phyloP scores from a whole-genome alignment of 306 rosid species.

The Inga leiocalycina region DNA sequence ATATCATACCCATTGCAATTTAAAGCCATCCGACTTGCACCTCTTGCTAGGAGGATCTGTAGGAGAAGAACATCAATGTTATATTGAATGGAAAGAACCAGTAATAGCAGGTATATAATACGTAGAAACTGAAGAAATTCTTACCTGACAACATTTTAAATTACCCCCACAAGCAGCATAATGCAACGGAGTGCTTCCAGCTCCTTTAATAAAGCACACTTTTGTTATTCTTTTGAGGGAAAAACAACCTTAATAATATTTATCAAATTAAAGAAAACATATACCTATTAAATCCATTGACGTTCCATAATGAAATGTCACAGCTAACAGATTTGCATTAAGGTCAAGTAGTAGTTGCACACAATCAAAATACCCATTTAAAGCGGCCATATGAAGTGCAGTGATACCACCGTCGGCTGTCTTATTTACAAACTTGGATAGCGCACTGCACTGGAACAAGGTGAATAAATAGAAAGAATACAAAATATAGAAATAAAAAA shows the following conservation, averaged over 20 bases:
- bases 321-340: conserved; percentile 65
- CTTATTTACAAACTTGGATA: conserved; percentile 90
- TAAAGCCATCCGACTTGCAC: conserved; percentile 72
- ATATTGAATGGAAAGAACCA: conserved; percentile 28
- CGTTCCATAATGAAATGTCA: conserved; percentile 86
- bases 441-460: conserved; percentile 83
- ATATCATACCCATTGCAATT: conserved; percentile 90
- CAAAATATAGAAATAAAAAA: conserved; percentile 33
- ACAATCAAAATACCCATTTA: conserved; percentile 87
- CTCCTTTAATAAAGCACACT: conserved; percentile 58
- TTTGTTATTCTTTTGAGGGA: conserved; percentile 15
- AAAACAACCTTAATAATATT: conserved; percentile 28
- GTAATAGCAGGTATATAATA: conserved; percentile 6
- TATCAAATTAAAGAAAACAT: conserved; percentile 13
- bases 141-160: conserved; percentile 95
- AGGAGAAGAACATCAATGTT: conserved; percentile 33
- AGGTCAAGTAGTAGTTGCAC: conserved; percentile 91
- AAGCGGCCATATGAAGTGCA: conserved; percentile 95
- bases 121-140: conserved; percentile 29
- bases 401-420: conserved; percentile 96
- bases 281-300: conserved; percentile 96
- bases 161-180: conserved; percentile 99
- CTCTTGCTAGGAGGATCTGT: conserved; percentile 88
- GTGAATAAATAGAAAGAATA: conserved; percentile 66
- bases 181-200: conserved; percentile 98